Base-by-base conservation (phyloP, 352 stramenopile species). In the Phytophthora litchii region DNA sequence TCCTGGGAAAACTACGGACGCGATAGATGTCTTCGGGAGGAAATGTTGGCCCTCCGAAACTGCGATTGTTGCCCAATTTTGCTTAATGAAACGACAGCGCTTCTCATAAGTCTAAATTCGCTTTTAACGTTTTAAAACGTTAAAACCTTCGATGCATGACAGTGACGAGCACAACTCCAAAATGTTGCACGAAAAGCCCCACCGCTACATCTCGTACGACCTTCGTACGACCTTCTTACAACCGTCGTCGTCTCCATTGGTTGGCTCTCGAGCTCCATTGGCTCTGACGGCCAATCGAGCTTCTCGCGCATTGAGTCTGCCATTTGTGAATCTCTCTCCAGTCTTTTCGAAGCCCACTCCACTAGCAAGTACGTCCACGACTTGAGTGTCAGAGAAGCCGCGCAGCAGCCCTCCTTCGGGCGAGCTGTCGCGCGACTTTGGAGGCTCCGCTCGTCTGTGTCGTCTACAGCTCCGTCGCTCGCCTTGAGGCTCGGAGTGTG, bases 341-440 rank as follows among this genome's bases (percentile, higher is more conserved):
- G 52, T 64, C 56, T 64, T 71, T 65, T 62, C 51, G 42, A 63
- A 74, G 60, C 50, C 44, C 56, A 35, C 37, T 43, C 35, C 40
- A 70, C 46, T 57, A 72, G 55, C 63, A 72, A 76, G 67, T 76
- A 76, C 48, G 67, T 76, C 13, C 16, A 4, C 4, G 14, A 27
- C 23, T 27, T 5, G 23, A 27, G 5, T 27, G n/a, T 27, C 44
- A 66, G 57, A 70, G 48, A 70, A 76, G 70, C 55, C 58, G 63
- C 70, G 52, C 58, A 35, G 11, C 48, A 72, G 48, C 21, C 19
- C 43, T 64, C 40, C 35, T 16, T n/a, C 34, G 17, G 55, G 54
- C 54, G 60, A 53, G 23, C 60, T 73, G 58, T 54, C 68, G 70
- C 70, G 82, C 69, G 80, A 54, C 82, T 88, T 73, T 84, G 82